phyloP scores from a whole-genome alignment of 257 asterid species.

The Ilex aquifolium region DNA sequence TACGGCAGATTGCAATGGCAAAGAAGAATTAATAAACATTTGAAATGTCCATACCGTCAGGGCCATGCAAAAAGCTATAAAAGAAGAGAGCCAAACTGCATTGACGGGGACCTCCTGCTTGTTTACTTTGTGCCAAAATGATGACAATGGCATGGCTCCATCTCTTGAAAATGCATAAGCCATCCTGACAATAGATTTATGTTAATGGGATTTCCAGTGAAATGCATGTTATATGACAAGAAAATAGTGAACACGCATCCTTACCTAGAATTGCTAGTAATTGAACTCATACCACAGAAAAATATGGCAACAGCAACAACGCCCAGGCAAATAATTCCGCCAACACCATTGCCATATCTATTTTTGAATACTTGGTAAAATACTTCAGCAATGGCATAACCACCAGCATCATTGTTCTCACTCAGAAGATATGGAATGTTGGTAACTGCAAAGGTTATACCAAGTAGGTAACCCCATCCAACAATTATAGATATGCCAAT shows the following conservation, averaged over 20 bases:
- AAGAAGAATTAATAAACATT: neutral
- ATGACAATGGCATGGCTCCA: slow-evolving; percentile 96
- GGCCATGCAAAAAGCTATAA: slow-evolving; percentile 95
- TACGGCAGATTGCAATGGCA: neutral
- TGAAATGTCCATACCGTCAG: slow-evolving; percentile 50
- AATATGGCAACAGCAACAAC: slow-evolving; percentile 76
- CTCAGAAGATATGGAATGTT: slow-evolving; percentile 65
- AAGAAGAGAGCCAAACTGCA: slow-evolving; percentile 84
- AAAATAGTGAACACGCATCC: slow-evolving; percentile 3
- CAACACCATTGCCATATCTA: slow-evolving; percentile 73
- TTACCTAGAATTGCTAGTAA: slow-evolving; percentile 96
- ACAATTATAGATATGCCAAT: slow-evolving; percentile 83
- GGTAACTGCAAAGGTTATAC: slow-evolving; percentile 87
- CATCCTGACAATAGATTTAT: slow-evolving; percentile 46
- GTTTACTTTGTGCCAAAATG: slow-evolving; percentile 83
- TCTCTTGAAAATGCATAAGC: slow-evolving; percentile 95
- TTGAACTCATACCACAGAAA: slow-evolving; percentile 93
- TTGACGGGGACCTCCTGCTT: slow-evolving; percentile 75
- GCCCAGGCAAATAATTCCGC: slow-evolving; percentile 72
- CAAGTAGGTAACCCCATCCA: slow-evolving; percentile 95
- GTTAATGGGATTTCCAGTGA: neutral
- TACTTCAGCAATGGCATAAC: slow-evolving; percentile 87
- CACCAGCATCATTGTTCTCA: slow-evolving; percentile 71
- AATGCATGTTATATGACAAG: neutral
- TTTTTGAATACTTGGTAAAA: slow-evolving; percentile 71